Evolutionary conservation across 2,329 filamentous ascomycete genomes (phyloP).

Genomic region (Botrytis byssoidea): DNA sequence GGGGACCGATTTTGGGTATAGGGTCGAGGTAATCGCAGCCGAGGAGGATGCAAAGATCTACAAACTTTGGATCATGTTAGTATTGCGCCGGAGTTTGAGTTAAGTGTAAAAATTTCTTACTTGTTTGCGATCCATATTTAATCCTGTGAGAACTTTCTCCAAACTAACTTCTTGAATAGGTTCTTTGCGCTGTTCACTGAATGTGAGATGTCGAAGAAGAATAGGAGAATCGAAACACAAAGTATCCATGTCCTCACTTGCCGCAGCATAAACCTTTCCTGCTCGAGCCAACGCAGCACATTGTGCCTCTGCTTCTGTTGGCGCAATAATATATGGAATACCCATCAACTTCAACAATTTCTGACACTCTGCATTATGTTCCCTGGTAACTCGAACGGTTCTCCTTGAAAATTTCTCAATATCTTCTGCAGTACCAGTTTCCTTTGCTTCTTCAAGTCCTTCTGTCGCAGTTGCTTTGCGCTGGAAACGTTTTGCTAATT

Average conservation of each 20-base stretch:
- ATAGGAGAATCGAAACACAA: constrained; percentile 93
- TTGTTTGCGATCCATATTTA: constrained; percentile 85
- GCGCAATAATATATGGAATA: constrained; percentile 89
- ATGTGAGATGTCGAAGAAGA: constrained; percentile 87
- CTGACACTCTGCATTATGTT: constrained; percentile 96
- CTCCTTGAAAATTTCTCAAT: constrained; percentile 94
- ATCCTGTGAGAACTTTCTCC: constrained; percentile 79
- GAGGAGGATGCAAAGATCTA: constrained; percentile 95
- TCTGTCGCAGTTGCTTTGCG: constrained; percentile 91
- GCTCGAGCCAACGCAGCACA: constrained; percentile 86
- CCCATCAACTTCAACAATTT: constrained; percentile 91
- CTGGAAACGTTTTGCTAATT: constrained; percentile 93
- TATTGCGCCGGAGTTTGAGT: neutral
- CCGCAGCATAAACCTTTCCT: constrained; percentile 94
- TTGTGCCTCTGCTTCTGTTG: constrained; percentile 95
- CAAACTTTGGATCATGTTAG: constrained; percentile 60
- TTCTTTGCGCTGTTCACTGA: constrained; percentile 95
- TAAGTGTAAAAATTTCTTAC: constrained; percentile 46
- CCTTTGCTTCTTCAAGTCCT: constrained; percentile 89
- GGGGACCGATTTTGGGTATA: constrained; percentile 89
- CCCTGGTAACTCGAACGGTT: constrained; percentile 90
- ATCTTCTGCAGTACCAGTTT: constrained; percentile 95
- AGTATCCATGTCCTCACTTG: constrained; percentile 98
- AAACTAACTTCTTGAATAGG: constrained; percentile 94
- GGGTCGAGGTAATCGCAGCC: constrained; percentile 98